phyloP scores from a whole-genome alignment of 2,329 filamentous ascomycete species.

The Fusarium stilboides region DNA sequence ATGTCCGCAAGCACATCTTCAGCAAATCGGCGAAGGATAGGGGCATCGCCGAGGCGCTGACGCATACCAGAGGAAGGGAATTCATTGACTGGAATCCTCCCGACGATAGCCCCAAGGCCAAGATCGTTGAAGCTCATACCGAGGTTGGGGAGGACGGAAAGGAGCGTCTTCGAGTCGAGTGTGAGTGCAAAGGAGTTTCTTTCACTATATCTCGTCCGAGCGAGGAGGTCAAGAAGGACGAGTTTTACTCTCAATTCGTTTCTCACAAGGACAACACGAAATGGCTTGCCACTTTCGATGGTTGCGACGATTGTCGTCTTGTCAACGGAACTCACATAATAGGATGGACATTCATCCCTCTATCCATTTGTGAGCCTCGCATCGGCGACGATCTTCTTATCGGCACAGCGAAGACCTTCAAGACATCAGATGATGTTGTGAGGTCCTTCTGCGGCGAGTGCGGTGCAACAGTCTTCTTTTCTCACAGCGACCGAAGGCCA shows the following conservation, averaged over 20 bases:
- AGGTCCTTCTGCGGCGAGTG: conserved; percentile 64
- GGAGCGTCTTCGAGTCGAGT: conserved; percentile 60
- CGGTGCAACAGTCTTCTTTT: conserved; percentile 62
- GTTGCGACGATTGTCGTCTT: conserved; percentile 62
- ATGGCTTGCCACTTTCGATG: conserved; percentile 60
- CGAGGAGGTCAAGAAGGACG: conserved; percentile 49
- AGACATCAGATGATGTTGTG: conserved; percentile 56
- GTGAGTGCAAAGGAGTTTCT: conserved; percentile 64
- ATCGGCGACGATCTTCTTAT: conserved; percentile 56
- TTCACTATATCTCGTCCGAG: conserved; percentile 62
- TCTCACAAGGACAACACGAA: conserved; percentile 58
- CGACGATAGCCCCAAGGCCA: conserved; percentile 47
- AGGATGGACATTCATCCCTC: conserved; percentile 61
- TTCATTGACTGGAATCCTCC: conserved; percentile 57
- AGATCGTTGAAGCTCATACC: conserved; percentile 46
- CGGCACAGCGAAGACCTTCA: conserved; percentile 62
- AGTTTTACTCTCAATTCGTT: conserved; percentile 53
- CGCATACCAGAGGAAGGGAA: conserved; percentile 50
- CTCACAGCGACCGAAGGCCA: conserved; percentile 48
- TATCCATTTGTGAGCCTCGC: conserved; percentile 55
- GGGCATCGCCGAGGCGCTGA: conserved; percentile 57
- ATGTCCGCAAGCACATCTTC: conserved; percentile 56
- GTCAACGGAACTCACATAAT: conserved; percentile 59
- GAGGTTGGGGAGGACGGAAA: conserved; percentile 56
- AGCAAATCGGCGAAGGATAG: conserved; percentile 56